Evolutionary conservation across 2,329 filamentous ascomycete genomes (phyloP), one percentile per base, ranked within the genome.

Genomic region (Chalaropsis thielavioides): DNA sequence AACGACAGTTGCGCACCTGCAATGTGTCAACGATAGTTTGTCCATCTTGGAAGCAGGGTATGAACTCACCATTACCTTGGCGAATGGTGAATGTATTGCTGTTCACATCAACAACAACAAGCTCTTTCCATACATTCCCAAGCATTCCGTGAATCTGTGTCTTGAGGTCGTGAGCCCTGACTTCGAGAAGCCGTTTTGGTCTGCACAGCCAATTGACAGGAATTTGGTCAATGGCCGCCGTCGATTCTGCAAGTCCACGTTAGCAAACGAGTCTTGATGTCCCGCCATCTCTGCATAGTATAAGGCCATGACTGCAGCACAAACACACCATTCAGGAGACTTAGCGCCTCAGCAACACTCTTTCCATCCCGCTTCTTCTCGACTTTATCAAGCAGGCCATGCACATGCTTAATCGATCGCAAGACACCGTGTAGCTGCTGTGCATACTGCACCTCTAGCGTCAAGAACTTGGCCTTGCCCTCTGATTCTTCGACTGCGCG

Each of bases 61-160:
- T 35, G 27, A 51, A 51, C 66, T 64, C 51, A 67, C 66, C 51
- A 22, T 65, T 59, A n/a, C 31, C 56, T 54, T 67, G 63, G 31
- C 51, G 77, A 41, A 95, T 80, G 0, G 77, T 79, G 7, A 94
- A 75, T 58, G 75, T 79, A 8, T 78, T 76, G 8, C 77, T 74
- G 24, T 81, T 76, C 0, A 77, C 73, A 70, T 92, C 83, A 19
- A 91, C 74, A 1, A 78, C 74, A 13, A 95, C 76, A 54, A 92
- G 76, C 0, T 80, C 77, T 66, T 82, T 81, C 90, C 91, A 96
- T n/a, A 85, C 80, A 64, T 79, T 78, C 54, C 83, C 81, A 46
- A 94, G 80, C 8, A 83, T 82, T 49, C 87, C 82, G 66, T 85
- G 81, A 24, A 94, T 81, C 22, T 82, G 79, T 1, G 81, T 79